phyloP scores from a whole-genome alignment of 1,284 basidiomycete genomes.

The Ceraceosorus bombacis region DNA sequence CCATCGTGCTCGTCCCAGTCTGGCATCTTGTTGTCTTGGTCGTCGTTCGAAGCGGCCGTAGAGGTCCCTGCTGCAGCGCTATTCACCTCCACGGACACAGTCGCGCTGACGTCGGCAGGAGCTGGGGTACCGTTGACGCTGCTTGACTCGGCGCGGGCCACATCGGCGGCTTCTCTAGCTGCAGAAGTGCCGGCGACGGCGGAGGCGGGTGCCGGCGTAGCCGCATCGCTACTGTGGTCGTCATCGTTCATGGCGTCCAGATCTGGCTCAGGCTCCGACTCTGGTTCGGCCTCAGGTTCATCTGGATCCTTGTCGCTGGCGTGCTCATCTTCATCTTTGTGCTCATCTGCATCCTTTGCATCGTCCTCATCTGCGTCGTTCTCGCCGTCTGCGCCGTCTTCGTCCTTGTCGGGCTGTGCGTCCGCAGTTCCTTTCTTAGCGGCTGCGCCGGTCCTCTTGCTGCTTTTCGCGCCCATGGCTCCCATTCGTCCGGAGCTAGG shows the following conservation, averaged over 20 bases:
- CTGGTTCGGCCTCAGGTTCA: conserved; percentile 16
- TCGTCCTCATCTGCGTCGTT: conserved; percentile 27
- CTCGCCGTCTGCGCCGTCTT: conserved; percentile 35
- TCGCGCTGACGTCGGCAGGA: background rate
- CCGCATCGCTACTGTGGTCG: conserved; percentile 24
- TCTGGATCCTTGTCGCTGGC: conserved; percentile 26
- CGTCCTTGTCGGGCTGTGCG: conserved; percentile 17
- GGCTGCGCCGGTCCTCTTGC: background rate
- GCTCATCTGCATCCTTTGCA: conserved; percentile 17
- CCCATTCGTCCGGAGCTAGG: conserved; percentile 23
- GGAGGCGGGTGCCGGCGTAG: background rate
- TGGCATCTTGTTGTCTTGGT: no score
- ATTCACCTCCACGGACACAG: background rate
- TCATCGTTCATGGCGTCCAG: conserved; percentile 13
- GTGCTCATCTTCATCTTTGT: conserved; percentile 31
- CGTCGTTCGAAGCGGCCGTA: conserved; percentile 19
- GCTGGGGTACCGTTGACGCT: background rate
- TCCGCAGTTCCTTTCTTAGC: conserved; percentile 25
- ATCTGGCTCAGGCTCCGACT: conserved; percentile 21
- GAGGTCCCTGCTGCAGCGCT: conserved; percentile 11
- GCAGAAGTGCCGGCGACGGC: conserved; percentile 8
- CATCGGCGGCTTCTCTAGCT: conserved; percentile 1
- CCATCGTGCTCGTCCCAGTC: conserved; percentile 64
- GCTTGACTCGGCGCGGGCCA: conserved; percentile 7
- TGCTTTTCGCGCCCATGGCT: conserved; percentile 4